Base-by-base conservation (phyloP, 306 rosid genomes). In the Malus domestica region DNA sequence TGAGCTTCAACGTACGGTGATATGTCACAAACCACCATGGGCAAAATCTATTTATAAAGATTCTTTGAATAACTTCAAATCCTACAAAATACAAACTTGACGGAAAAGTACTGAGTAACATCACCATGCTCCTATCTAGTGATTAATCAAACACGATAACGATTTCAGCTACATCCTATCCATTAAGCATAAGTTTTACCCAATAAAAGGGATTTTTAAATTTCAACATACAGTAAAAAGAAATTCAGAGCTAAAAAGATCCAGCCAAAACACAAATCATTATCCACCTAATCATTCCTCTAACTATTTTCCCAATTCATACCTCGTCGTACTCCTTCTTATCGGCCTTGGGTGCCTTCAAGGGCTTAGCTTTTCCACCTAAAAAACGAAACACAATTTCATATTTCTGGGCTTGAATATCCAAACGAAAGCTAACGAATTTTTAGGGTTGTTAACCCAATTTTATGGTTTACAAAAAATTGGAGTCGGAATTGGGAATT, bases 351-450 rank as follows among this genome's bases (percentile, higher is more conserved):
- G 98, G 97, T 49, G 88, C 89, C 96, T 93, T 93, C 93, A 93
- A 78, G 80, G 98, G 98, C 93, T 93, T 93, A 7, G 98, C 98
- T 71, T 93, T 93, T 80, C 98, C 98, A 71, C 98, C 96, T 93
- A 33, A 63, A 25, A 38, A 23, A 54, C 44, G 10, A 19, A 32
- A 57, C n/a, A 18, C 60, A 25, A 57, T 2, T 8, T 0, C 10
- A 71, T 33, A 42, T 25, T 49, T 45, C 10, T 4, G 44, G 4
- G 55, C 63, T 44, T 8, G 25, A 5, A 25, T 33, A 0, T 61
- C 60, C 54, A 60, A 33, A 35, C 64, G 55, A 79, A 85, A 75
- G 66, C 76, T 23, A 15, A 55, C 27, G 67, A 67, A 55, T 0
- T 38, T 38, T 1, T 59, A 82, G 40, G 32, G 51, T 4, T 71